Base-by-base conservation (phyloP, 257 asterid genomes). In the Capsicum chinense region DNA sequence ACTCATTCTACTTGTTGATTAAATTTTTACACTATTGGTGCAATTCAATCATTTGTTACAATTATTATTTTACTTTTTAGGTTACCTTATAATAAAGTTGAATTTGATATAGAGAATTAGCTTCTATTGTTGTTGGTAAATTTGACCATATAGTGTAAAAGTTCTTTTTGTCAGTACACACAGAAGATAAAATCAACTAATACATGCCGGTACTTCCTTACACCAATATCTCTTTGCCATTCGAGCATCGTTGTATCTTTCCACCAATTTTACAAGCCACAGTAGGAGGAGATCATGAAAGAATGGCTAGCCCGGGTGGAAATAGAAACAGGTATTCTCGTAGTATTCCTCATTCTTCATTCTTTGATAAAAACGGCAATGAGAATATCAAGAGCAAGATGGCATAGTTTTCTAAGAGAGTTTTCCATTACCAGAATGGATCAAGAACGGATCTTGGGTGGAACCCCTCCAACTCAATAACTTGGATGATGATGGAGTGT, bases 351-450 rank as follows among this genome's bases (percentile, higher is more conserved):
- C 86, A 89, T 37, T 88, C 98, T 57, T 85, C 95, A 11, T 87
- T 92, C 81, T 79, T 94, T 94, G 85, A 87, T 92, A 54, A 91
- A 96, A 76, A 79, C 92, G 76, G 98, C 98, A 0, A 92, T 94
- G 93, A 94, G 80, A 67, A 82, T 94, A 56, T 94, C 99, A 10
- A 88, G 98, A 69, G 88, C 99, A 35, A 90, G 94, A 85, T 89
- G 94, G 92, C 94, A 91, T 73, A 87, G 84, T 80, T 96, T 26
- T 26, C 33, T 26, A 26, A 26, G 33, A 26, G 33, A 26, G 33
- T 1, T 26, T 26, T 26, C 33, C 33, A 26, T 26, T 26, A 26
- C 33, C 33, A 1, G 33, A 26, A 26, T 26, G 33, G 33, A 26
- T 26, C 33, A 26, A 26, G 33, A 26, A 1, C 2, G 33, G 33